phyloP scores from a whole-genome alignment of 1,284 basidiomycete genomes.

The Leccinum fallax region DNA sequence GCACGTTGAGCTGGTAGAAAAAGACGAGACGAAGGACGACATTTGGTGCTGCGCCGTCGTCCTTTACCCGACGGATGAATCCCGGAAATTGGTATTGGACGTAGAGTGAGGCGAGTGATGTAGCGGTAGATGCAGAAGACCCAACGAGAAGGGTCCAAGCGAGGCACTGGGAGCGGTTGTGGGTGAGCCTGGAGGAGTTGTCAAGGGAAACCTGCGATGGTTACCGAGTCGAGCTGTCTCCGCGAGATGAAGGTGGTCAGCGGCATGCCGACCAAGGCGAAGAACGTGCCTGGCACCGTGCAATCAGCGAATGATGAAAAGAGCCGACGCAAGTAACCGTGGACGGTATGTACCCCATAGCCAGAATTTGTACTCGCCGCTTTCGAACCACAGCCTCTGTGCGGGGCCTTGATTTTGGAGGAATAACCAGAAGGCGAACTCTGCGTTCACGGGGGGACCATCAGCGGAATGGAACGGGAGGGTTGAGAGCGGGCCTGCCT shows the following conservation, averaged over 20 bases:
- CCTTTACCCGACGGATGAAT: slow-evolving; percentile 67
- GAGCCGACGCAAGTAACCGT: not conserved
- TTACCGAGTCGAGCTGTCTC: slow-evolving; percentile 55
- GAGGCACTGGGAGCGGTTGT: slow-evolving; percentile 46
- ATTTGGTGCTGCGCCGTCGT: slow-evolving; percentile 66
- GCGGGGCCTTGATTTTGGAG: slow-evolving; percentile 69
- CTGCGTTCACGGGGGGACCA: slow-evolving; percentile 38
- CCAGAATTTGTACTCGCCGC: slow-evolving; percentile 67
- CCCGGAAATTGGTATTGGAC: slow-evolving; percentile 65
- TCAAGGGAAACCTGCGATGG: slow-evolving; percentile 21
- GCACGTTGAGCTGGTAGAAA: slow-evolving; percentile 75
- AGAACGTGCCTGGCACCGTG: slow-evolving; percentile 52
- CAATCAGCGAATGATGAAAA: slow-evolving; percentile 19
- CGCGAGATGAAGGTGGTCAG: slow-evolving; percentile 61
- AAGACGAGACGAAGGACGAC: slow-evolving; percentile 70
- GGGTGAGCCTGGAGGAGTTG: slow-evolving; percentile 14
- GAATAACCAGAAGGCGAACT: slow-evolving; percentile 78
- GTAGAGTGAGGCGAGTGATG: slow-evolving; percentile 66
- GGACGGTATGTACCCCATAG: slow-evolving; percentile 45
- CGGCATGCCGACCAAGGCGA: slow-evolving; percentile 68
- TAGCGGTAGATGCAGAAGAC: slow-evolving; percentile 59
- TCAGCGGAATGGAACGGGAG: slow-evolving; percentile 1
- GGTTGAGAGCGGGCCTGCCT: slow-evolving; percentile 42
- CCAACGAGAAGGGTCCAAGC: slow-evolving; percentile 74
- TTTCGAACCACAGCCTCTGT: slow-evolving; percentile 69